Evolutionary conservation across 805 yeast species (phyloP).

Genomic region (Candida cerambycidarum): DNA sequence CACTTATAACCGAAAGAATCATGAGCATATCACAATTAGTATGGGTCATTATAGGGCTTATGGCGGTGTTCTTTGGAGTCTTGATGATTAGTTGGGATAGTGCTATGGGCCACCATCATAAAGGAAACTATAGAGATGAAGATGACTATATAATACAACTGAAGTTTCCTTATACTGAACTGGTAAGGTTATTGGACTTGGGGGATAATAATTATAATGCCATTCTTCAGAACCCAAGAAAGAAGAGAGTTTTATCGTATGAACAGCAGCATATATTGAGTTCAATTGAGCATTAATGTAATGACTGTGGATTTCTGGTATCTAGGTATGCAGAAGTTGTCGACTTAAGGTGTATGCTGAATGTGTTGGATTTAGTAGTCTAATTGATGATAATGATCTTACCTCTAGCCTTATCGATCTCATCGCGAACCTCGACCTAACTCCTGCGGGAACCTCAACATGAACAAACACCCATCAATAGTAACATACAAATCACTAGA

Average conservation of each 20-base stretch:
- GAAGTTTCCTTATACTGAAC: constrained; percentile 17
- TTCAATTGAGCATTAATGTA: too few species aligned
- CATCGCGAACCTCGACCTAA: too few species aligned
- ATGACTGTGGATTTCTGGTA: too few species aligned
- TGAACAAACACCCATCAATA: constrained; percentile 17
- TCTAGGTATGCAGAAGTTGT: too few species aligned
- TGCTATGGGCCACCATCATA: constrained; percentile 20
- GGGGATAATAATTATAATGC: background rate
- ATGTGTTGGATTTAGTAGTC: too few species aligned
- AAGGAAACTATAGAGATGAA: constrained; percentile 4
- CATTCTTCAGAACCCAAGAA: background rate
- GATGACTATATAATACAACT: constrained; percentile 16
- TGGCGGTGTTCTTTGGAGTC: constrained; percentile 66
- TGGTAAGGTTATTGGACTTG: background rate
- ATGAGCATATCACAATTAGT: constrained; percentile 50
- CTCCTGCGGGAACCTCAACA: too few species aligned
- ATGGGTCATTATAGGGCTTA: constrained; percentile 45
- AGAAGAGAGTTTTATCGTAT: constrained; percentile 15
- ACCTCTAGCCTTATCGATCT: too few species aligned
- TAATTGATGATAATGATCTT: too few species aligned
- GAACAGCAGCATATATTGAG: constrained; percentile 9
- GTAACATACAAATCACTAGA: constrained; percentile 30
- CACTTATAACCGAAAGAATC: constrained; percentile 47
- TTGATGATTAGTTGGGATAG: constrained; percentile 58
- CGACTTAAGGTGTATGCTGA: too few species aligned